Conservation (phyloP, 2,329 filamentous ascomycete genomes). For the Venturia aucupariae region DNA sequence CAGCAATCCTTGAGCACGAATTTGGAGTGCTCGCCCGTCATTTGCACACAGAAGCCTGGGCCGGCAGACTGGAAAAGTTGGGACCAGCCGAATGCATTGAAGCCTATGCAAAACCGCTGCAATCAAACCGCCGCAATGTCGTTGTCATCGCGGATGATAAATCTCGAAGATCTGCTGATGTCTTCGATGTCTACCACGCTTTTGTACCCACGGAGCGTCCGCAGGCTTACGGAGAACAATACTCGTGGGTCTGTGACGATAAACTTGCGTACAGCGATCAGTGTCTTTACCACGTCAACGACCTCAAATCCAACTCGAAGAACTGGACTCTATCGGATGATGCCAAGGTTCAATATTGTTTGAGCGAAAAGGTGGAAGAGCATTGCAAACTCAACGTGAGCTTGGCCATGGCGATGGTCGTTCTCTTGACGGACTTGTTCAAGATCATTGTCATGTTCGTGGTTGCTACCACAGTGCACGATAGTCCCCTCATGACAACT, state of each 20-base stretch:
- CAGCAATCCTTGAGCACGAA: neutral
- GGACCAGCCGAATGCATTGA: constrained; percentile 12
- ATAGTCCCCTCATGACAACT: constrained; percentile 21
- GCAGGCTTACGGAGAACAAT: constrained; percentile 11
- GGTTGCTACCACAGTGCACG: constrained; percentile 18
- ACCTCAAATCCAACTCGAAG: constrained; percentile 9
- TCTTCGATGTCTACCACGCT: constrained; percentile 14
- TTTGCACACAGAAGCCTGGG: constrained; percentile 1
- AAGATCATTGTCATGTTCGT: constrained; percentile 21
- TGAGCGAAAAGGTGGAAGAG: constrained; percentile 17
- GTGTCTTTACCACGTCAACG: constrained; percentile 12
- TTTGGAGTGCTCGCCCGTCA: neutral
- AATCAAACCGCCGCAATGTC: constrained; percentile 11
- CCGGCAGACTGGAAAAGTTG: constrained; percentile 7
- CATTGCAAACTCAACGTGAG: constrained; percentile 23
- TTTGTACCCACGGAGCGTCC: constrained; percentile 8
- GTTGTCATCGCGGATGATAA: constrained; percentile 12
- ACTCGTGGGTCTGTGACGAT: constrained; percentile 16
- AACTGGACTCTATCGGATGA: constrained; percentile 14
- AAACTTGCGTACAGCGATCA: constrained; percentile 4
- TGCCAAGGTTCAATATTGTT: constrained; percentile 20
- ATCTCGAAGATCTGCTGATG: constrained; percentile 8
- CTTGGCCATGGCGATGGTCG: constrained; percentile 20
- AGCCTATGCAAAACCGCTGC: constrained; percentile 12
- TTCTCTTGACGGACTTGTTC: constrained; percentile 21